These are phyloP conservation scores for Sphagnum fallax DNA, from an alignment of 228 moss, liverwort and hornwort species.

Conservation along the genomic window DNA sequence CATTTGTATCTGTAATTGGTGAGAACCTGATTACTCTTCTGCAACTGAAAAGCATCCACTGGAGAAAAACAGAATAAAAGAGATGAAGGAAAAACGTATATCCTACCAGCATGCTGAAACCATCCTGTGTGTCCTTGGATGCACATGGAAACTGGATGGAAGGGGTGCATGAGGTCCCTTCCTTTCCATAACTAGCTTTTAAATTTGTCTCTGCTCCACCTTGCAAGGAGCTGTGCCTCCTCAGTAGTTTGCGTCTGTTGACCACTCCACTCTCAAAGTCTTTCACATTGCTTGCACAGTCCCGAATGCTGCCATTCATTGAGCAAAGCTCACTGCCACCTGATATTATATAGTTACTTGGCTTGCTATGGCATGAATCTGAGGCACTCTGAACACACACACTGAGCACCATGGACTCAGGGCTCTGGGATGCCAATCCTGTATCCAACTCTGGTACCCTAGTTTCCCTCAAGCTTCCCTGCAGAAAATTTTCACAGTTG, in stretches of 20 bases:
- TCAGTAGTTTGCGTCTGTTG: conserved; percentile 16
- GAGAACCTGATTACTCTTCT: too few species aligned
- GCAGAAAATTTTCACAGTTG: conserved; percentile 15
- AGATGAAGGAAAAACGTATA: not conserved
- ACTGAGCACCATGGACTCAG: conserved; percentile 34
- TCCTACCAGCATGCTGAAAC: conserved; percentile 41
- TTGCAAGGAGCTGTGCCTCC: conserved; percentile 7
- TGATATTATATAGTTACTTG: conserved; percentile 18
- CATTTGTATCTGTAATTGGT: not conserved
- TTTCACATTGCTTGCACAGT: conserved; percentile 1
- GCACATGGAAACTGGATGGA: conserved; percentile 19
- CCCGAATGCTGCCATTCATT: conserved; percentile 9
- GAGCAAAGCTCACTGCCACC: conserved; percentile 9
- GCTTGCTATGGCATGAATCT: conserved; percentile 13
- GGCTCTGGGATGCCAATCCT: conserved; percentile 18
- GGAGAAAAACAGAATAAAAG: not conserved
- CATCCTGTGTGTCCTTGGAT: conserved; percentile 30
- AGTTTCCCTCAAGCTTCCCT: conserved; percentile 13
- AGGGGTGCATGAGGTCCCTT: conserved; percentile 30
- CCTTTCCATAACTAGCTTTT: conserved; percentile 10
- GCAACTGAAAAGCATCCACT: conserved; percentile 21
- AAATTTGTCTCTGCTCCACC: conserved; percentile 13
- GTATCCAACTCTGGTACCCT: conserved; percentile 15
- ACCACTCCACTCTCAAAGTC: conserved; percentile 16
- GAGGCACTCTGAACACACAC: conserved; percentile 38